phyloP scores from a whole-genome alignment of 73 alveolate genomes.

The Stentor coeruleus region DNA sequence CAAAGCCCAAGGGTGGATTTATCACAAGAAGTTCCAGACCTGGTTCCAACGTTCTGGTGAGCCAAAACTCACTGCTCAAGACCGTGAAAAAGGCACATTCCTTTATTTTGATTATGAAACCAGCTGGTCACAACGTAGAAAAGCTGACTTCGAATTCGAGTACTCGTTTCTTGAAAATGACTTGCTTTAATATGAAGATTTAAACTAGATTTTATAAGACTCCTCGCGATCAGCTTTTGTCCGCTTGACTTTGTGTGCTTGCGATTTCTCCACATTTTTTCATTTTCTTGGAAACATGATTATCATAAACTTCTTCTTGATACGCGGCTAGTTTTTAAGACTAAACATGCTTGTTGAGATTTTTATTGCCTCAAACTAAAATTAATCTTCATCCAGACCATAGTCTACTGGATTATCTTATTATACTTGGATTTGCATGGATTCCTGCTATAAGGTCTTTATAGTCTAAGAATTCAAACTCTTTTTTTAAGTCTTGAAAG shows the following conservation, averaged over 20 bases:
- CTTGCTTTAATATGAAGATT: too few species aligned
- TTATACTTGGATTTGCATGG: slow-evolving; percentile 87
- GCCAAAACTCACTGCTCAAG: background rate
- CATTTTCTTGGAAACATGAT: slow-evolving; percentile 30
- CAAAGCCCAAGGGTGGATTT: background rate
- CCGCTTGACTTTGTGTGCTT: slow-evolving; percentile 21
- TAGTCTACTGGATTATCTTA: slow-evolving; percentile 76
- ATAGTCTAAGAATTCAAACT: slow-evolving; percentile 60
- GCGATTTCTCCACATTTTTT: slow-evolving; percentile 29
- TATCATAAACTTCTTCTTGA: slow-evolving; percentile 43
- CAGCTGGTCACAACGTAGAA: background rate
- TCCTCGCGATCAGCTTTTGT: background rate
- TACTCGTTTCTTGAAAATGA: slow-evolving; percentile 6
- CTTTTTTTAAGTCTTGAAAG: slow-evolving; percentile 30
- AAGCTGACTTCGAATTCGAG: slow-evolving; percentile 21
- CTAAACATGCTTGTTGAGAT: slow-evolving; percentile 84
- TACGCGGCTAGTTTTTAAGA: slow-evolving; percentile 82
- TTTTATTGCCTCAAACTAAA: slow-evolving; percentile 83
- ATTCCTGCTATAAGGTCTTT: slow-evolving; percentile 87
- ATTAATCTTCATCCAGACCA: slow-evolving; percentile 94
- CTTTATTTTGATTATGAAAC: slow-evolving; percentile 13
- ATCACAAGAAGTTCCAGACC: slow-evolving; percentile 5
- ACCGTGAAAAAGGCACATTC: slow-evolving; percentile 6
- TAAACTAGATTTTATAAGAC: too few species aligned
- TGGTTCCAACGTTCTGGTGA: slow-evolving; percentile 17